Base-by-base conservation (phyloP, 139 green algal genomes). In the Coelastrella sp. region DNA sequence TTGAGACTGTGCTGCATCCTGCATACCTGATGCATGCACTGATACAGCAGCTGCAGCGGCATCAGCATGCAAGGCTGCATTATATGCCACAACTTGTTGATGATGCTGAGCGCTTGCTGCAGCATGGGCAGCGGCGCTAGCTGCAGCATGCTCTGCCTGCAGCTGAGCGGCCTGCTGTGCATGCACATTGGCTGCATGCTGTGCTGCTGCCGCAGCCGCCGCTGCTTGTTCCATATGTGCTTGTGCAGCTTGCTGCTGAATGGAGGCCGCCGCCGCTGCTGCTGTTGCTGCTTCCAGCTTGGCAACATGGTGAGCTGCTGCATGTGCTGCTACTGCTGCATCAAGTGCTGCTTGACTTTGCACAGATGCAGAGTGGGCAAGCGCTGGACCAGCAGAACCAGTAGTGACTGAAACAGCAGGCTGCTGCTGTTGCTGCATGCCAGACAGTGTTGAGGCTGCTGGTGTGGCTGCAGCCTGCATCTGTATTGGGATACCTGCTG, bases 91-190 rank as follows among this genome's bases (percentile, higher is more conserved):
- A 12, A 76, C 57, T 12, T 89, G 85, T 73, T 90, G 87, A 35
- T 86, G 87, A 20, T 78, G 35, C 35, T 86, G 75, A 24, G 60
- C 15, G 14, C 58, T 74, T 7, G 72, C 85, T 12, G 85, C 85
- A 14, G n/a, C 15, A 27, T 60, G 35, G 57, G 87, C 87, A 27
- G 87, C 87, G 24, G 76, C 76, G 20, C 27, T 58, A 35, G 76
- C 87, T 70, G 61, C 87, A 65, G 87, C 87, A 24, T 68, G 35
- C 61, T 90, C 87, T 6, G 87, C 87, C 61, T 90, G 87, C 76
- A 85, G 63, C 61, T 85, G 75, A 14, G 87, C 87, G 11, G 75
- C 60, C 60, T 86, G 76, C 24, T 90, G 87, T 66, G 87, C 87
- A 49, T 90, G 87, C 76, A 90, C 14, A 20, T 70, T 90, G 4